Evolutionary conservation across 2,329 filamentous ascomycete species (phyloP), one percentile per base, ranked within the genome.

Genomic region (Colletotrichum incanum): DNA sequence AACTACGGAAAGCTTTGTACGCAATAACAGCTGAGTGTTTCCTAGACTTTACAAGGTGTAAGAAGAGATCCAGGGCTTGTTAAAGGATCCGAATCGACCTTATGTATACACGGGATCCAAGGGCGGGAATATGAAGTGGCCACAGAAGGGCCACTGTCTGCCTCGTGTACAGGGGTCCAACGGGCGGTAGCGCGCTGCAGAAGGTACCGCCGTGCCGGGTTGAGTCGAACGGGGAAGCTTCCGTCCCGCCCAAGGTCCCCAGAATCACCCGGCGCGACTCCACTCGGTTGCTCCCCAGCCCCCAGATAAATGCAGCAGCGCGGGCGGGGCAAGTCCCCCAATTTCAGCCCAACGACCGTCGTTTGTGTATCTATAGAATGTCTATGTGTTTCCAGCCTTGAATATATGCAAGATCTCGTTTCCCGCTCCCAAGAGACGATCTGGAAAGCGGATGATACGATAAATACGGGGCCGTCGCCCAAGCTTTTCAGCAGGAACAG

Each of bases 151-250:
- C 14, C n/a, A 16, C 5, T 56, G 37, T 43, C 23, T 59, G n/a
- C 20, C 55, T 59, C 16, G 4, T 20, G 9, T 28, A 18, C 56
- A 59, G 23, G 56, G 56, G 56, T 59, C 41, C 47, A 26, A 47
- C 31, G 47, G 18, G n/a, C 31, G 50, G 59, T 68, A 68, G 58
- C 58, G 59, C 65, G 58, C 64, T 54, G 58, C 58, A 55, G 23
- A 34, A 28, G 41, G 63, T 23, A 23, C 52, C 52, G 41, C 65
- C 37, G 34, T 28, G 28, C 50, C 12, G 54, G 43, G 55, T 52
- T 54, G 50, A 23, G 52, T 28, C 34, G 31, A n/a, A n/a, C n/a
- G 31, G 55, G 60, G 60, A 37, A 39, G 31, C 34, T 39, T 39
- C 54, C 31, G 31, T 8, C 31, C 45, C 34, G n/a, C 16, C 23